Base-by-base conservation (phyloP, 2,329 filamentous ascomycete species). In the Tolypocladium guangdongense region DNA sequence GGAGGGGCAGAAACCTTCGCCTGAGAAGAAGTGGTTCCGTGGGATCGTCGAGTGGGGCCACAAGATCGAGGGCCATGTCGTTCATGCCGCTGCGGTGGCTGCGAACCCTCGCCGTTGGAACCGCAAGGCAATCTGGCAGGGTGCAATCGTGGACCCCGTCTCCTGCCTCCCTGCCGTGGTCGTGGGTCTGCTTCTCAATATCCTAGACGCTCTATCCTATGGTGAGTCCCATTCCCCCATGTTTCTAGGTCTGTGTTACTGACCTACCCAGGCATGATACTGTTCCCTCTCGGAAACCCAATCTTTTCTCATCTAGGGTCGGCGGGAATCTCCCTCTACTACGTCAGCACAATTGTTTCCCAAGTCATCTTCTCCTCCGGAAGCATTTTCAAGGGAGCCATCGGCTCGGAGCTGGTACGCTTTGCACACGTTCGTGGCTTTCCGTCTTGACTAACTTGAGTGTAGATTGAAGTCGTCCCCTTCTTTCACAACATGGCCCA, bases 401-500 rank as follows among this genome's bases (percentile, higher is more conserved):
- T 99, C 55, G 93, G 93, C 6, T 97, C 93, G 2, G 93, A 99
- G 69, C 85, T 99, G 84, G 83, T 86, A 71, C 59, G 78, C 69
- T 12, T 37, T 20, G 16, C 36, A 27, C 46, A 3, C 32, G n/a
- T 7, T 11, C 5, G 12, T 35, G 30, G 11, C 12, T 27, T 7
- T 36, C n/a, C 6, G 20, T 3, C 30, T 30, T 35, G 16, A 33
- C 24, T 14, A n/a, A 22, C 18, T 46, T 8, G 27, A 7, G 22
- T 22, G 36, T 57, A 86, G 82, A 99, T 97, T 60, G 93, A 99
- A 71, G 92, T 97, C 1, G 92, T 99, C 1, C 93, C 92, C 0
- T 99, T 99, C 72, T 97, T 99, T 67, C 93, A 99, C 72, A 95
- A 92, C 64, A 99, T 99, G 92, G 91, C 93, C 0, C 84, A 86